Percentiles rank a stretch among this genome's conserved stretches.
These are phyloP conservation scores for Cutaneotrichosporon arboriforme DNA, from an alignment of 1,284 basidiomycete genomes.

Conservation along the genomic window DNA sequence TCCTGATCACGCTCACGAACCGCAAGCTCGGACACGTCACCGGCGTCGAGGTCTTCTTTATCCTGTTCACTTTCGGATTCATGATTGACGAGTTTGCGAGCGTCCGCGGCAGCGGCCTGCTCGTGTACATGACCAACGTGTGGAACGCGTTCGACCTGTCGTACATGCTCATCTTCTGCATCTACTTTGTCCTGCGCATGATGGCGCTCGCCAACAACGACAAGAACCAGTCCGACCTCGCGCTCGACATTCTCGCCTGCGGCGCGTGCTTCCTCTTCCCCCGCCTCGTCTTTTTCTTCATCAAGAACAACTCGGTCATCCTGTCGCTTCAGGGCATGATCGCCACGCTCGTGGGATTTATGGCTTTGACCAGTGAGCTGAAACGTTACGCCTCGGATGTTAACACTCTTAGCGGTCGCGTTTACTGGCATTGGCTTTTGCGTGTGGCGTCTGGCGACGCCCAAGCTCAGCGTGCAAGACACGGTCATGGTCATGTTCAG, in stretches of 20 bases:
- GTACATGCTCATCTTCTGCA: slow-evolving; percentile 66
- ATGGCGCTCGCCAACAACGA: slow-evolving; percentile 59
- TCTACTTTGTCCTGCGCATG: slow-evolving; percentile 62
- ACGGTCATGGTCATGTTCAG: slow-evolving; percentile 59
- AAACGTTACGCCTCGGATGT: background rate
- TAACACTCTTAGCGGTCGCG: slow-evolving; percentile 36
- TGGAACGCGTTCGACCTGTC: slow-evolving; percentile 83
- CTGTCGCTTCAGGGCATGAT: slow-evolving; percentile 61
- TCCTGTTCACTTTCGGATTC: slow-evolving; percentile 69
- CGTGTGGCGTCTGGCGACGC: slow-evolving; percentile 66
- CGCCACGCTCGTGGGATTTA: slow-evolving; percentile 75
- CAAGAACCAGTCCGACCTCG: slow-evolving; percentile 58
- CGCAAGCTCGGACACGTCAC: slow-evolving; percentile 55
- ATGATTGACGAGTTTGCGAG: slow-evolving; percentile 56
- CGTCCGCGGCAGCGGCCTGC: slow-evolving; percentile 70
- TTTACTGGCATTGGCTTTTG: slow-evolving; percentile 84
- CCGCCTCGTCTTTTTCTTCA: slow-evolving; percentile 75
- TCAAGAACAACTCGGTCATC: slow-evolving; percentile 75
- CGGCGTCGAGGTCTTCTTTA: slow-evolving; percentile 62
- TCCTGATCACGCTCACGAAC: slow-evolving; percentile 54
- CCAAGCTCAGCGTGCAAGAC: slow-evolving; percentile 31
- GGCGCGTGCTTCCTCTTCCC: slow-evolving; percentile 84
- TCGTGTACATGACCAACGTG: slow-evolving; percentile 73
- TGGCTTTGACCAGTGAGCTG: slow-evolving; percentile 60
- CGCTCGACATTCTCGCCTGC: slow-evolving; percentile 76